phyloP scores from a whole-genome alignment of 306 rosid genomes.

The Mimosa bimucronata region DNA sequence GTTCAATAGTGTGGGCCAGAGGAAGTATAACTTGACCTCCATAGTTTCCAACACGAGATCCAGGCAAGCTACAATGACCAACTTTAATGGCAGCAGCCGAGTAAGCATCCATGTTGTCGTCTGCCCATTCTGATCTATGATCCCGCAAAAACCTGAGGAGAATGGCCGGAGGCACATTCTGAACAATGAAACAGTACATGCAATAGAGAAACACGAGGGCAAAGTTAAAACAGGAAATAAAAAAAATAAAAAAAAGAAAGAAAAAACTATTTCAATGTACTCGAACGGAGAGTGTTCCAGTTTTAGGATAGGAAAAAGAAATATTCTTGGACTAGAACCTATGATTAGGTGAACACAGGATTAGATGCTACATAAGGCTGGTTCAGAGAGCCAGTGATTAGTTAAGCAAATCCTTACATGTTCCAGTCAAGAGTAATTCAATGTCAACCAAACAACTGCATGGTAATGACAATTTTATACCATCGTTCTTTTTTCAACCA shows the following conservation, averaged over 20 bases:
- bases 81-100: conserved; percentile 75
- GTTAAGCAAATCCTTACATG: background rate
- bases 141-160: conserved; percentile 69
- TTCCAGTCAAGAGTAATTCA: background rate
- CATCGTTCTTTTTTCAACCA: background rate
- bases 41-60: conserved; percentile 70
- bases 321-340: background rate
- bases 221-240: background rate
- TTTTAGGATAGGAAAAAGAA: background rate
- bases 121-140: conserved; percentile 85
- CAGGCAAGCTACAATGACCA: conserved; percentile 74
- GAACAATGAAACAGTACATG: conserved; percentile 26
- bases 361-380: background rate
- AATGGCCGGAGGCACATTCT: conserved; percentile 85
- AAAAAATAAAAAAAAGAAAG: no score
- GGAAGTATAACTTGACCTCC: conserved; percentile 79
- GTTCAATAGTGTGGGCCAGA: conserved; percentile 44
- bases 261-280: background rate
- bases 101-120: conserved; percentile 70
- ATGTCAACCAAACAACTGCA: background rate
- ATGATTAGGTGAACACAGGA: background rate
- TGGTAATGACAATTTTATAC: background rate
- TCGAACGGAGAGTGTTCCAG: background rate
- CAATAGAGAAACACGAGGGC: conserved; percentile 29
- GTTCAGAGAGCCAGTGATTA: background rate